Percentiles rank a stretch among this genome's conserved stretches.
Conservation (phyloP, 2,329 filamentous ascomycete genomes). For the Xylaria sp. region DNA sequence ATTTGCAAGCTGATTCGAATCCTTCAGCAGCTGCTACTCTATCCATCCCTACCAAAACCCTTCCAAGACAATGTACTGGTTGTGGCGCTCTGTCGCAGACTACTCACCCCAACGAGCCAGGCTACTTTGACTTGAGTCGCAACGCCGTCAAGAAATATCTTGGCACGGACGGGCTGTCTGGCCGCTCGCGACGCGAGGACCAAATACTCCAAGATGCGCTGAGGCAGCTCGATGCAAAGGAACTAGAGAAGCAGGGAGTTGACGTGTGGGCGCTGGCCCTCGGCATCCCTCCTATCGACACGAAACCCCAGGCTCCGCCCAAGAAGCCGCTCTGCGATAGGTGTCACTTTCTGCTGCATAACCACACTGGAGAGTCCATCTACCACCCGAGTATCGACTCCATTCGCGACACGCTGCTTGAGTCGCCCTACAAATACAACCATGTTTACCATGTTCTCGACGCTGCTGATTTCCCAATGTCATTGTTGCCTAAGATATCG, state of each 20-base stretch:
- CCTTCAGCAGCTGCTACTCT: neutral
- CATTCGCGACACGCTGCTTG: slow-evolving; percentile 83
- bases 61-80: slow-evolving; percentile 70
- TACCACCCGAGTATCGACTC: slow-evolving; percentile 83
- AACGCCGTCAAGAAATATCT: slow-evolving; percentile 64
- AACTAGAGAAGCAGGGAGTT: slow-evolving; percentile 60
- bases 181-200: slow-evolving; percentile 54
- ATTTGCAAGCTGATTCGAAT: slow-evolving; percentile 43
- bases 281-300: slow-evolving; percentile 42
- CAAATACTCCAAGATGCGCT: slow-evolving; percentile 61
- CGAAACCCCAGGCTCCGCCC: slow-evolving; percentile 35
- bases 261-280: slow-evolving; percentile 55
- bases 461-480: slow-evolving; percentile 96
- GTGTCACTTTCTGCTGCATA: slow-evolving; percentile 84
- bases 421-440: slow-evolving; percentile 90
- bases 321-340: slow-evolving; percentile 80
- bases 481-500: slow-evolving; percentile 81
- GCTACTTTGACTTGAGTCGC: slow-evolving; percentile 66
- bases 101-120: slow-evolving; percentile 60
- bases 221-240: slow-evolving; percentile 54
- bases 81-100: slow-evolving; percentile 74
- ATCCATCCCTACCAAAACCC: slow-evolving; percentile 39
- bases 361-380: slow-evolving; percentile 77
- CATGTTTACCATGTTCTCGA: slow-evolving; percentile 96
- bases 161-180: slow-evolving; percentile 47